phyloP scores from a whole-genome alignment of 768 basidiomycete genomes.

The Clitopilus passeckerianus region DNA sequence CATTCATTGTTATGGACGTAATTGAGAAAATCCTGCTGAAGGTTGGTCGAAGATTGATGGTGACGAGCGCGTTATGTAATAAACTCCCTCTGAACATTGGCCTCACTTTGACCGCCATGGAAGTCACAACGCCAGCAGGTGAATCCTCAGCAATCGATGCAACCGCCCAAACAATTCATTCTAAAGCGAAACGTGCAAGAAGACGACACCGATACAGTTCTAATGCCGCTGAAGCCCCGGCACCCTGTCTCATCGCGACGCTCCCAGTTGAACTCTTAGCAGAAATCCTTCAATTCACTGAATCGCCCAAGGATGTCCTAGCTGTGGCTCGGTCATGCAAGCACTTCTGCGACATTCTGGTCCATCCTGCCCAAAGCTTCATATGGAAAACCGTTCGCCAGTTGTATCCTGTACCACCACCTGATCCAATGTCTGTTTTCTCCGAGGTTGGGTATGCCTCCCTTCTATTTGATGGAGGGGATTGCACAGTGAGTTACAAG shows the following conservation, averaged over 20 bases:
- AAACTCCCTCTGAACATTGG: background rate
- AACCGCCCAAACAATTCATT: background rate
- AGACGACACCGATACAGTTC: background rate
- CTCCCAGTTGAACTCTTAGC: slow-evolving; percentile 63
- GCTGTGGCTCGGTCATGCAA: slow-evolving; percentile 56
- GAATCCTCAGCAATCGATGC: background rate
- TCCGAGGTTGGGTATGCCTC: slow-evolving; percentile 61
- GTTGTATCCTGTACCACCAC: slow-evolving; percentile 12
- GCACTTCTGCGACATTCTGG: slow-evolving; percentile 44
- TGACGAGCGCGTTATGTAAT: too few species aligned
- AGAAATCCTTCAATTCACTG: slow-evolving; percentile 50
- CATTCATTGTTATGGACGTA: too few species aligned
- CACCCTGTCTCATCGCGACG: slow-evolving; percentile 1
- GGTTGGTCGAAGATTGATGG: too few species aligned
- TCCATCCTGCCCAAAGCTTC: slow-evolving; percentile 36
- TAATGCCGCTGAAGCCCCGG: background rate
- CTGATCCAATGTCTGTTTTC: slow-evolving; percentile 25
- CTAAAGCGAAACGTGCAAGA: background rate
- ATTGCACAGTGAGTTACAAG: slow-evolving; percentile 42
- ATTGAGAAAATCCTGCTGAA: too few species aligned
- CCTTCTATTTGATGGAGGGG: slow-evolving; percentile 53
- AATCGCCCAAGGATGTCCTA: slow-evolving; percentile 52
- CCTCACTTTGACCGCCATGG: background rate
- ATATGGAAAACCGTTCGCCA: slow-evolving; percentile 58
- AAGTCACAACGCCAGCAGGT: background rate